Conservation (phyloP, 306 rosid species). For the Cucumis melo region DNA sequence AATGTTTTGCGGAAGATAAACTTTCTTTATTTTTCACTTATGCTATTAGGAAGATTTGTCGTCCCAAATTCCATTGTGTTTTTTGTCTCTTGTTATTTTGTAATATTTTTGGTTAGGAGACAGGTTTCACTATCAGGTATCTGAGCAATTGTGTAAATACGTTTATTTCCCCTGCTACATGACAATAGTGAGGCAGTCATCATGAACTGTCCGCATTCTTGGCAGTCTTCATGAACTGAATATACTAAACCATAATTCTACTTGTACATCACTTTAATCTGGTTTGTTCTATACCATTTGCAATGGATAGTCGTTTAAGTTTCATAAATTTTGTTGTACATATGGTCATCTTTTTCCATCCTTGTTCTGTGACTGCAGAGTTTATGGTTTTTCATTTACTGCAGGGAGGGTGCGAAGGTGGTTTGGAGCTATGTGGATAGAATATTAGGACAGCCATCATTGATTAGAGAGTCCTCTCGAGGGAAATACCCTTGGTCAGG, state of each 20-base stretch:
- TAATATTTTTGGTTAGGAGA: not conserved
- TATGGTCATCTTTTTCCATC: not conserved
- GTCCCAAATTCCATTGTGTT: not conserved
- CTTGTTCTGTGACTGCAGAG: constrained; percentile 4
- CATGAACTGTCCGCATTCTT: too few relatives aligned
- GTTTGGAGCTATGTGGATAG: constrained; percentile 97
- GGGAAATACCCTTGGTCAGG: constrained; percentile 99
- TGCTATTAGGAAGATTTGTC: not conserved
- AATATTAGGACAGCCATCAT: constrained; percentile 93
- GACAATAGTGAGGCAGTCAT: not conserved
- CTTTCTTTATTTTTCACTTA: not conserved
- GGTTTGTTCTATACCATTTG: not conserved
- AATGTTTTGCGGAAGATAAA: not conserved
- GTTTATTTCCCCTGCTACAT: not conserved
- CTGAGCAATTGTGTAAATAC: not conserved
- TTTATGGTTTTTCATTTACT: constrained; percentile 15
- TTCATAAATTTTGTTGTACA: not conserved
- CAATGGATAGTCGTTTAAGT: not conserved
- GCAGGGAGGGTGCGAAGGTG: constrained; percentile 97
- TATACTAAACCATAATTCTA: not conserved
- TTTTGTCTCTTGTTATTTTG: not conserved
- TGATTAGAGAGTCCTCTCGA: constrained; percentile 87
- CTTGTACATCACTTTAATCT: not conserved
- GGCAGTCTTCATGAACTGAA: not conserved
- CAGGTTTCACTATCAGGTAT: not conserved